Conservation (phyloP, 2,329 filamentous ascomycete genomes). For the Pyrenophora graminea region DNA sequence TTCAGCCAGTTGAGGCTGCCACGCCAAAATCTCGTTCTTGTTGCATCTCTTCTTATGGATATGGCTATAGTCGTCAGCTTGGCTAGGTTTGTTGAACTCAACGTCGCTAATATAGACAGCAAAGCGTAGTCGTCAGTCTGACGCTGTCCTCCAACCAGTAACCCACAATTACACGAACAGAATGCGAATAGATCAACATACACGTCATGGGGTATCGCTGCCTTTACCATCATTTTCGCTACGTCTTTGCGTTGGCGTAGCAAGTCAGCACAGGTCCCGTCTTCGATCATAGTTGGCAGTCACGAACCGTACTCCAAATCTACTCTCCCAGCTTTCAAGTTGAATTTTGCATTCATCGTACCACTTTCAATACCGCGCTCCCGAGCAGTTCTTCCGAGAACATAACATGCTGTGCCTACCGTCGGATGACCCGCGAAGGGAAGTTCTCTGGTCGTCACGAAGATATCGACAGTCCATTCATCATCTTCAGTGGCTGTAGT, state of each 20-base stretch:
- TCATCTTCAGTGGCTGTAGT: constrained; percentile 21
- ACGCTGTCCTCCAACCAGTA: neutral
- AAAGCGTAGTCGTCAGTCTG: constrained; percentile 3
- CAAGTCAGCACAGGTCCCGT: too few species aligned
- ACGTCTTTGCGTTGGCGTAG: constrained; percentile 22
- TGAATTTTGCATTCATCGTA: constrained; percentile 44
- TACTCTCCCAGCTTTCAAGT: constrained; percentile 53
- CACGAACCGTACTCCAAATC: constrained; percentile 42
- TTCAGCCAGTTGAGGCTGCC: constrained; percentile 45
- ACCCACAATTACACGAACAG: neutral
- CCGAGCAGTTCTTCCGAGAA: constrained; percentile 40
- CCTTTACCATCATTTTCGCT: constrained; percentile 55
- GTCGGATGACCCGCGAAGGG: constrained; percentile 63
- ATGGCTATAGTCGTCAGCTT: constrained; percentile 23
- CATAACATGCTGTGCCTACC: constrained; percentile 59
- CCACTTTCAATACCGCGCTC: constrained; percentile 22
- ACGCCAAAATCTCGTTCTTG: constrained; percentile 29
- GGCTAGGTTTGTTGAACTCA: neutral
- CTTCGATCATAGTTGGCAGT: too few species aligned
- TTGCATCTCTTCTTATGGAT: constrained; percentile 32
- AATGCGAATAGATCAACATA: constrained; percentile 49
- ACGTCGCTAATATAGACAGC: neutral
- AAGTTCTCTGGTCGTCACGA: constrained; percentile 56
- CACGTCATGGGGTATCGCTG: constrained; percentile 69
- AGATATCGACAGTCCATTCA: constrained; percentile 58